These are phyloP conservation scores for Starmerella powellii DNA, from an alignment of 805 yeast genomes.

Conservation along the genomic window DNA sequence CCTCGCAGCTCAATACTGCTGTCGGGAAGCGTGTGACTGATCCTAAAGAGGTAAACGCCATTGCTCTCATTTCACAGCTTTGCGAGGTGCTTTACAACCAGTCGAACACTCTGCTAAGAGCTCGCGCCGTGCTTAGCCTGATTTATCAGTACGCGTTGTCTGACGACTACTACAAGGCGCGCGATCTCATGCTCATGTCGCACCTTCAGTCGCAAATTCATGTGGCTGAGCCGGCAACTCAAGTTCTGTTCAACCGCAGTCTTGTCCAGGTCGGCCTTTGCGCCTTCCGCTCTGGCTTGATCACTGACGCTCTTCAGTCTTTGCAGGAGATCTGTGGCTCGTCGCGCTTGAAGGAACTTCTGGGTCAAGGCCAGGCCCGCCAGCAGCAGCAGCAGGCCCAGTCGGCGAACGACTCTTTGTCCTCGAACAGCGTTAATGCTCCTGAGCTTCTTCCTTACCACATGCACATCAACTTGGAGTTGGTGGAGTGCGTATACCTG, in stretches of 20 bases:
- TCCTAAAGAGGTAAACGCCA: conserved; percentile 30
- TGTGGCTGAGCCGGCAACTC: conserved; percentile 72
- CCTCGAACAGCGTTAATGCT: conserved; percentile 14
- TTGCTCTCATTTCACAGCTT: conserved; percentile 51
- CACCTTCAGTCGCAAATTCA: conserved; percentile 75
- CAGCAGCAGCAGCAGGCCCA: conserved; percentile 26
- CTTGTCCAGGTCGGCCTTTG: conserved; percentile 90
- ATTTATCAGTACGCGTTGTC: conserved; percentile 87
- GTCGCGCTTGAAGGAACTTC: conserved; percentile 74
- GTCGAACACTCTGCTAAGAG: conserved; percentile 54
- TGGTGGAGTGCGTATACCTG: conserved; percentile 85
- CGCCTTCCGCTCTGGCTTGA: conserved; percentile 83
- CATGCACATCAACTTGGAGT: conserved; percentile 92
- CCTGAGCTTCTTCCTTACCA: conserved; percentile 74
- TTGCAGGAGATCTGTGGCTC: conserved; percentile 81
- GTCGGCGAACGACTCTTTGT: background rate
- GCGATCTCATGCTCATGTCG: conserved; percentile 76
- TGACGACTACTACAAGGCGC: conserved; percentile 69
- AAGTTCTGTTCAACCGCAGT: conserved; percentile 88
- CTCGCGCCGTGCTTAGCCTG: conserved; percentile 72
- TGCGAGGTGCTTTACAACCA: conserved; percentile 56
- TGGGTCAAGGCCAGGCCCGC: conserved; percentile 84
- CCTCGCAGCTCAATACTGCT: conserved; percentile 27
- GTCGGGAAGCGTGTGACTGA: conserved; percentile 30
- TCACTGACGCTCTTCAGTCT: conserved; percentile 75